Evolutionary conservation across 2,329 filamentous ascomycete genomes (phyloP).

Genomic region (Neospermospora avenae): DNA sequence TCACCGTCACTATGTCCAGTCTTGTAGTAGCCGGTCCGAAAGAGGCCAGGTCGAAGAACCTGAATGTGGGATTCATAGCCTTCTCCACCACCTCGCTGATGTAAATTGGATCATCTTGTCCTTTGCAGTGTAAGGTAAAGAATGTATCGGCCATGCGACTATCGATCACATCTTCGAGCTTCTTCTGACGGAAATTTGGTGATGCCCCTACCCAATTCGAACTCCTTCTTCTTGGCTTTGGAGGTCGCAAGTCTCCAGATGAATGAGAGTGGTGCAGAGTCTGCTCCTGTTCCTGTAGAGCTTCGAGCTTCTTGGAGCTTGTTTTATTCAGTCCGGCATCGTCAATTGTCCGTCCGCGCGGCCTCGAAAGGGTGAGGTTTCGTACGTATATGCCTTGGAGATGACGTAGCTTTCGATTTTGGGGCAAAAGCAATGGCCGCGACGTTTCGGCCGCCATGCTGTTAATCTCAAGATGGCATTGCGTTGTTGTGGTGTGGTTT

Average conservation of each 20-base stretch:
- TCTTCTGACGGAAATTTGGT: conserved; percentile 63
- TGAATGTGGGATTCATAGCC: conserved; percentile 90
- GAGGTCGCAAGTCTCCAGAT: conserved; percentile 46
- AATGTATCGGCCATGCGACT: conserved; percentile 80
- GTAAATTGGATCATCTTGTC: conserved; percentile 72
- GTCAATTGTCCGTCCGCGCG: conserved; percentile 63
- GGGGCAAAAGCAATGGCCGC: conserved; percentile 52
- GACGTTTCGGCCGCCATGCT: conserved; percentile 33
- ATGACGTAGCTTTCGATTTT: conserved; percentile 88
- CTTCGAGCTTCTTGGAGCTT: conserved; percentile 60
- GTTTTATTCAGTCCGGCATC: conserved; percentile 67
- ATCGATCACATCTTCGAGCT: conserved; percentile 69
- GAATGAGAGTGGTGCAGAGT: conserved; percentile 55
- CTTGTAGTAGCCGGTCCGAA: conserved; percentile 64
- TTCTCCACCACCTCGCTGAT: conserved; percentile 77
- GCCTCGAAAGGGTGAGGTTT: conserved; percentile 69
- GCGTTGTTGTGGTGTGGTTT: conserved; percentile 14
- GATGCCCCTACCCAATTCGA: conserved; percentile 60
- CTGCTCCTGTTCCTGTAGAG: conserved; percentile 46
- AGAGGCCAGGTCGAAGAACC: conserved; percentile 71
- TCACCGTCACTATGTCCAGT: conserved; percentile 61
- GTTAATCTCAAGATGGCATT: conserved; percentile 12
- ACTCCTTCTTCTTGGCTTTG: conserved; percentile 52
- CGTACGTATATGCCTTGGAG: conserved; percentile 82
- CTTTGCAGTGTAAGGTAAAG: conserved; percentile 75